Evolutionary conservation across 2,329 filamentous ascomycete genomes (phyloP), one percentile per base, ranked within the genome.

Genomic region (Pseudogymnoascus sp.): DNA sequence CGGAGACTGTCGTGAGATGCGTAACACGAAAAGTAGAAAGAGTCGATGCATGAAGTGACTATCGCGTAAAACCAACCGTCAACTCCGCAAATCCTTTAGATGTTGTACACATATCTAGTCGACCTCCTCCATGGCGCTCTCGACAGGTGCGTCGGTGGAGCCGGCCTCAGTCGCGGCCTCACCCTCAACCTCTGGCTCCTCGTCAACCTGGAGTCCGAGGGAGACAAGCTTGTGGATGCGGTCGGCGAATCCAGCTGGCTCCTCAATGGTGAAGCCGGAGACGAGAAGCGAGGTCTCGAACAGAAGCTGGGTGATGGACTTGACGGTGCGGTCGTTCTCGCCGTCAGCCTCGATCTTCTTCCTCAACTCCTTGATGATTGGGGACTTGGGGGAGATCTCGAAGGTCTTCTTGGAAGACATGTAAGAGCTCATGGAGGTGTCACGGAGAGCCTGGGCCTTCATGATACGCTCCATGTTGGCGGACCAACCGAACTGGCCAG

Each of bases 381-480:
- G 77, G 74, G 91, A 96, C 86, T 95, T 93, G 79, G 95, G 95
- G n/a, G 95, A 97, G 81, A 99, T 97, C 85, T 99, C 95, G 72
- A 99, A 97, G 33, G 95, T 99, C 91, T 99, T 99, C 93, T 99
- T 99, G 78, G 93, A 97, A 70, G 91, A 96, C 95, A 99, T 99
- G 90, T 99, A 99, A 74, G 91, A 96, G 81, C 87, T 91, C 95
- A 99, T 99, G 75, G 93, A 97, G 72, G 95, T 99, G 83, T 99
- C 95, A 83, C 95, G 95, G 75, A 99, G 93, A 76, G 95, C 95
- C 85, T 99, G 95, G 28, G 95, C 95, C 89, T 99, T 99, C 95
- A 99, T 99, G 88, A 99, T 99, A 85, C 95, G 95, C 87, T 99
- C 95, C 95, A 99, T 99, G 87, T 99, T 99, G 77, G 95, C 95